These are phyloP conservation scores for Tricholoma furcatifolium DNA, from an alignment of 768 basidiomycete species.

Conservation along the genomic window DNA sequence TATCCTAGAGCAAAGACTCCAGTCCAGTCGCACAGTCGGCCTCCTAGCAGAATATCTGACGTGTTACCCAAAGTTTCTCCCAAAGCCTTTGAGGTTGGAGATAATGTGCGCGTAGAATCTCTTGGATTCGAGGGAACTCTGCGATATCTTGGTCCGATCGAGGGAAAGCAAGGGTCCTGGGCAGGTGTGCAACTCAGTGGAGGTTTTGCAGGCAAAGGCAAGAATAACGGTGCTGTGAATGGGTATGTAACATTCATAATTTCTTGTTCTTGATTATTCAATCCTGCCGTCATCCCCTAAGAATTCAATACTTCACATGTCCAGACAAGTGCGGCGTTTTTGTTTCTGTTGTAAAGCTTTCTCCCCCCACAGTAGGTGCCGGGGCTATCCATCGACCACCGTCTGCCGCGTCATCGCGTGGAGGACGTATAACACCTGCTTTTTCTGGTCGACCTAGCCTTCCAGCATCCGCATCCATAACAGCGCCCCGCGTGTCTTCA, in stretches of 20 bases:
- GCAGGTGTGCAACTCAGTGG: conserved; percentile 90
- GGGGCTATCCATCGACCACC: conserved; percentile 58
- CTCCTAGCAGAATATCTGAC: conserved; percentile 46
- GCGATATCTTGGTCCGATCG: conserved; percentile 80
- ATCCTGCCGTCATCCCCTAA: conserved; percentile 26
- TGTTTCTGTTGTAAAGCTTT: conserved; percentile 79
- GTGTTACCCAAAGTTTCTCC: conserved; percentile 44
- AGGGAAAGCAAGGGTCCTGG: conserved; percentile 88
- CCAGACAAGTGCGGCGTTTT: conserved; percentile 89
- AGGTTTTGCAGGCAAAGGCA: conserved; percentile 87
- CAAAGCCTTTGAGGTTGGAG: conserved; percentile 65
- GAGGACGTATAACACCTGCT: conserved; percentile 61
- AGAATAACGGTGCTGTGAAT: conserved; percentile 88
- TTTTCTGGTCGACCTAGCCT: conserved; percentile 52
- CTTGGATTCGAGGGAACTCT: conserved; percentile 86
- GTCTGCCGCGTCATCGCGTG: conserved; percentile 76
- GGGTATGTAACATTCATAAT: conserved; percentile 55
- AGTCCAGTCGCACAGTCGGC: conserved; percentile 57
- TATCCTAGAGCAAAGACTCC: conserved; percentile 52
- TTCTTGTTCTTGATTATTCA: conserved; percentile 15
- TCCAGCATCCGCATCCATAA: conserved; percentile 34
- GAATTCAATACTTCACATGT: conserved; percentile 83
- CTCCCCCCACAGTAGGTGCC: conserved; percentile 65
- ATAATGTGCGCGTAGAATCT: conserved; percentile 83
- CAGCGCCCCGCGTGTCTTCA: conserved; percentile 26